Evolutionary conservation across 345 rosid species (phyloP).

Genomic region (Citropsis articulata): DNA sequence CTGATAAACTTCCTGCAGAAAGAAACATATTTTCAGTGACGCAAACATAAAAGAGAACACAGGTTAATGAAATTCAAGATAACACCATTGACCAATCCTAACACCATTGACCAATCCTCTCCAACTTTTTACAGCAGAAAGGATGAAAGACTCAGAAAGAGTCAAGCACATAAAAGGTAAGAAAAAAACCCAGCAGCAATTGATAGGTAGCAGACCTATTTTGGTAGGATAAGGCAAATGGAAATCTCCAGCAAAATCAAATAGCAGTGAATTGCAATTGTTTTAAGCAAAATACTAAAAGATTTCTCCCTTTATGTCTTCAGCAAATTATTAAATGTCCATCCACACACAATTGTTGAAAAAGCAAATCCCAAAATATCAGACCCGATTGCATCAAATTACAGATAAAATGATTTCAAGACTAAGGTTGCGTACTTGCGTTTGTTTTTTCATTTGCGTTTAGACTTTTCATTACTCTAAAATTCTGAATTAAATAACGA

Average conservation of each 20-base stretch:
- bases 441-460: too few species aligned
- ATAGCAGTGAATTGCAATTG: background rate
- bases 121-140: background rate
- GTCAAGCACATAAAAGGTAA: background rate
- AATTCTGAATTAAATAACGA: too few species aligned
- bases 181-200: background rate
- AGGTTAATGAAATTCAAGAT: background rate
- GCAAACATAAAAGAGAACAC: background rate
- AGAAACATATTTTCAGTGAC: slow-evolving; percentile 2
- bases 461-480: too few species aligned
- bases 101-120: background rate
- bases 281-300: background rate
- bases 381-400: too few species aligned
- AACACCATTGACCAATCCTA: background rate
- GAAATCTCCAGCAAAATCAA: background rate
- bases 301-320: background rate
- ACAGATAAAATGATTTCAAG: background rate
- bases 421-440: too few species aligned
- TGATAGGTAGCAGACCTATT: background rate
- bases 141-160: background rate
- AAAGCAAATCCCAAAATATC: background rate
- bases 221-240: background rate
- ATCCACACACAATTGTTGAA: background rate
- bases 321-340: background rate
- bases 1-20: slow-evolving; percentile 58